Base-by-base conservation (phyloP, 2,329 filamentous ascomycete species). In the Fusarium camptoceras region DNA sequence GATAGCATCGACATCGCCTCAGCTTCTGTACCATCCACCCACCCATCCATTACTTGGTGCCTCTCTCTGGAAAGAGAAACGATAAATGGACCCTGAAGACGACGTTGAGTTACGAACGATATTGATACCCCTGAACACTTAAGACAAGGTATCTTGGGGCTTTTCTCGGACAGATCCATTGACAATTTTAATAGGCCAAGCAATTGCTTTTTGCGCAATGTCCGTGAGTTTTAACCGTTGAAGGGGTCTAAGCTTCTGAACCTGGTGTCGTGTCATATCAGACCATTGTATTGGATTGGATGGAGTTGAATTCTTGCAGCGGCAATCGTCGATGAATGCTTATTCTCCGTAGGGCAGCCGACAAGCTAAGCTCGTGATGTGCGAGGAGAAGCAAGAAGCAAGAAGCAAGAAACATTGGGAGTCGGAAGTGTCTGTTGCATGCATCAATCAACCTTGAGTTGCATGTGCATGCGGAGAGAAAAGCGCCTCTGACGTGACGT, bases 401-500 rank as follows among this genome's bases (percentile, higher is more conserved):
- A 31, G 30, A 31, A 16, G 30, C 34, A 31, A 31, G 30, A 31
- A 16, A 15, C 34, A n/a, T 37, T 37, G 18, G 34, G 18, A 37
- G 34, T 37, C 9, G 34, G 18, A 37, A n/a, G 34, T 37, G 34
- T 5, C 44, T 44, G 55, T 73, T 61, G 61, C 66, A 68, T 74
- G 59, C 59, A 69, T 60, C 62, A 71, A 55, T 55, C 49, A 51
- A 27, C 31, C 49, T 51, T n/a, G 34, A 25, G 25, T 25, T 18
- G 31, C 34, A 53, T 42, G 34, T 53, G 65, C 66, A 59, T 63
- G 61, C 59, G 69, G 66, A 63, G 55, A 39, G 28, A 55, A 24
- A 51, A 55, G 56, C 54, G 67, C 64, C 72, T 68, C 57, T 71
- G 70, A 71, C 72, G 59, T 67, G 55, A 57, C 72, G 62, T 67